Percentiles rank a stretch among this genome's conserved stretches.
phyloP scores from a whole-genome alignment of 306 rosid genomes.

The Biancaea sappan region DNA sequence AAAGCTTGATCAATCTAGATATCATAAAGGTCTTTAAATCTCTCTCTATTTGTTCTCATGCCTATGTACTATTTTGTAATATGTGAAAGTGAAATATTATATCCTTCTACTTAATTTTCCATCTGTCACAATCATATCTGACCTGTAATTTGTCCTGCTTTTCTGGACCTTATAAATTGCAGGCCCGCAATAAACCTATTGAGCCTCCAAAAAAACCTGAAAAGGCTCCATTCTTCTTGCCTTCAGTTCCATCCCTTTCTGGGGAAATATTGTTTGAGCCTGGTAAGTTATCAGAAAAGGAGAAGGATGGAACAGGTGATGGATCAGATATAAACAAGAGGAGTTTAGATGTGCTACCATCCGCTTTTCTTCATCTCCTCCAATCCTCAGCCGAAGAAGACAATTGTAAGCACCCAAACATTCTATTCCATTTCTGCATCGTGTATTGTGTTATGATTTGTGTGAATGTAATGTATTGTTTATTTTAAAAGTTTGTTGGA shows the following conservation, averaged over 20 bases:
- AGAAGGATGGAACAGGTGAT: slow-evolving; percentile 37
- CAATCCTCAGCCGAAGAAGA: slow-evolving; percentile 56
- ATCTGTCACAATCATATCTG: background rate
- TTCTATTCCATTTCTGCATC: slow-evolving; percentile 18
- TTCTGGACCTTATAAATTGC: slow-evolving; percentile 39
- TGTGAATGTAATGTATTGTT: slow-evolving; percentile 1
- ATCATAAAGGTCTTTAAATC: slow-evolving; percentile 72
- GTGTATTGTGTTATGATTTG: background rate
- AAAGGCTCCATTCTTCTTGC: slow-evolving; percentile 94
- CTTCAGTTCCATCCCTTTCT: slow-evolving; percentile 80
- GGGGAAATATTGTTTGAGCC: slow-evolving; percentile 89
- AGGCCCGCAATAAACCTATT: slow-evolving; percentile 90
- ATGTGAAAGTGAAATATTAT: slow-evolving; percentile 5
- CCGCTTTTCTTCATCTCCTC: slow-evolving; percentile 67
- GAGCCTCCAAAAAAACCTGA: slow-evolving; percentile 97
- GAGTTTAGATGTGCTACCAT: slow-evolving; percentile 42
- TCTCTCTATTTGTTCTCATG: slow-evolving; percentile 42
- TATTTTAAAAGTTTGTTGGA: slow-evolving; percentile 1
- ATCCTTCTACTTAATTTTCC: background rate
- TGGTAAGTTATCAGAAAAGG: slow-evolving; percentile 46
- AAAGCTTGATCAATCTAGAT: slow-evolving; percentile 88
- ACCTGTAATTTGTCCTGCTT: slow-evolving; percentile 24
- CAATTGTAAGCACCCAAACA: slow-evolving; percentile 54
- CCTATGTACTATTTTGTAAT: slow-evolving; percentile 10
- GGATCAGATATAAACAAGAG: slow-evolving; percentile 38